Evolutionary conservation across 352 stramenopile genomes (phyloP).

Genomic region (Globisporangium apiculatum): DNA sequence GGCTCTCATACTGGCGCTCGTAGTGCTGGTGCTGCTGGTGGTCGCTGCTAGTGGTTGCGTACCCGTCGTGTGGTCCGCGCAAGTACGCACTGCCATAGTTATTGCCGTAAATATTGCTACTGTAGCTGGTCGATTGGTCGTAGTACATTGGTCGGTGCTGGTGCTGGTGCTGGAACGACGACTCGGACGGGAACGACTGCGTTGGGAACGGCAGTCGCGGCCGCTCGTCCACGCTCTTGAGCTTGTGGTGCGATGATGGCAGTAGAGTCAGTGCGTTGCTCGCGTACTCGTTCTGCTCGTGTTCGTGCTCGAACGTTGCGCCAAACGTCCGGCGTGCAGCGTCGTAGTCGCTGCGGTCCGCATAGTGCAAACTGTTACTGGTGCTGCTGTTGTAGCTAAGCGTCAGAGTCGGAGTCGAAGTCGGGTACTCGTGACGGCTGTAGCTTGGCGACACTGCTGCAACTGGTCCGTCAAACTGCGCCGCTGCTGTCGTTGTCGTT

Average conservation of each 20-base stretch:
- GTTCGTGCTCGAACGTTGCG: constrained; percentile 17
- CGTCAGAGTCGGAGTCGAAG: too few species aligned
- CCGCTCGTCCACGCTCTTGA: constrained; percentile 24
- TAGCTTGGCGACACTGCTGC: too few species aligned
- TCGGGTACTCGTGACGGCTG: too few species aligned
- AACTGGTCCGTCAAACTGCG: too few species aligned
- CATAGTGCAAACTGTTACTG: constrained; percentile 8
- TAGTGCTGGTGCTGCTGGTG: constrained; percentile 25
- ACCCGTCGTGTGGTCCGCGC: not conserved
- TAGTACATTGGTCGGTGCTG: not conserved
- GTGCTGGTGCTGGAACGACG: constrained; percentile 30
- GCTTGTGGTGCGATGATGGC: constrained; percentile 18
- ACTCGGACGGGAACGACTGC: constrained; percentile 51
- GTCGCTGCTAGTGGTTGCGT: constrained; percentile 14
- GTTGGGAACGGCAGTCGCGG: constrained; percentile 52
- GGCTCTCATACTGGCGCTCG: constrained; percentile 19
- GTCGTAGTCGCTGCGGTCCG: too few species aligned
- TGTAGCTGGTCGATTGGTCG: too few species aligned
- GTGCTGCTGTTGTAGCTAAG: not conserved
- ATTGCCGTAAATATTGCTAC: constrained; percentile 11
- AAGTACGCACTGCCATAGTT: constrained; percentile 14
- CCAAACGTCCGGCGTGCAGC: too few species aligned
- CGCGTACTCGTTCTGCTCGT: constrained; percentile 6
- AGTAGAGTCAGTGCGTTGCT: constrained; percentile 12
- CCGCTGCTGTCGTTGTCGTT: too few species aligned